Conservation (phyloP, 441 rosid species). For the Aleurites moluccanus region DNA sequence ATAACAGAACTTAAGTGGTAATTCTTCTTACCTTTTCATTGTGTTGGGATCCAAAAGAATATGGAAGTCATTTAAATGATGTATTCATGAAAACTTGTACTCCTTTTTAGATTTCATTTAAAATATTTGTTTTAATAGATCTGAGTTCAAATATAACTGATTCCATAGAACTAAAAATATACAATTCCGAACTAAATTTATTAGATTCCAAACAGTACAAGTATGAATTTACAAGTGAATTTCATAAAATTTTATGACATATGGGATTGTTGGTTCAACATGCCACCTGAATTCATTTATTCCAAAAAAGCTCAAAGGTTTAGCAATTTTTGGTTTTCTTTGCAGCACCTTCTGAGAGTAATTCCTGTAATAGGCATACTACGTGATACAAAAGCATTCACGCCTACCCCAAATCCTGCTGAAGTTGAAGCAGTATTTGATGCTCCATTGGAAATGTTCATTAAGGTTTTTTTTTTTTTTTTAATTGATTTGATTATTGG, state of each 20-base stretch:
- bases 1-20: not conserved
- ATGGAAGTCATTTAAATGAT: too few relatives aligned
- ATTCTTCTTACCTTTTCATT: not conserved
- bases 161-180: too few relatives aligned
- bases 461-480: conserved; percentile 42
- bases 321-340: conserved; percentile 21
- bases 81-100: too few relatives aligned
- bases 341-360: conserved; percentile 87
- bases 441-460: conserved; percentile 90
- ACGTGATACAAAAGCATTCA: conserved; percentile 48
- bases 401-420: conserved; percentile 63
- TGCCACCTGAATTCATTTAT: not conserved
- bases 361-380: conserved; percentile 87
- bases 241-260: not conserved
- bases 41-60: too few relatives aligned
- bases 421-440: conserved; percentile 90
- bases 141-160: too few relatives aligned
- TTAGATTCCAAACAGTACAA: not conserved
- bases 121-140: too few relatives aligned
- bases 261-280: too few relatives aligned
- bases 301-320: not conserved
- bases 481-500: not conserved
- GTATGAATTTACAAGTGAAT: not conserved
- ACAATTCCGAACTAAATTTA: not conserved
- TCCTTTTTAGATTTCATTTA: too few relatives aligned